phyloP scores from a whole-genome alignment of 768 basidiomycete species.

The Nidularia sp. region DNA sequence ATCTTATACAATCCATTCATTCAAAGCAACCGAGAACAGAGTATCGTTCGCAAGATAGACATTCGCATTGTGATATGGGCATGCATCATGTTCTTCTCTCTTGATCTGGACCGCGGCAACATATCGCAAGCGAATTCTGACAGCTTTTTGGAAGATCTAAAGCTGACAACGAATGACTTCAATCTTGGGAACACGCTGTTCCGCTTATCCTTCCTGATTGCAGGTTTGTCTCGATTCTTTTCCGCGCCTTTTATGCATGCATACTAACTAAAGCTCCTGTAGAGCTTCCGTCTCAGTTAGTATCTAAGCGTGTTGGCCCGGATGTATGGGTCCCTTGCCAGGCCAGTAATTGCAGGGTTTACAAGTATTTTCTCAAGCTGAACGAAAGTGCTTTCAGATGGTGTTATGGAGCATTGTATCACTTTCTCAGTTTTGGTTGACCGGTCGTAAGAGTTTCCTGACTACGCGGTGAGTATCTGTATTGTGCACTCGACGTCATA shows the following conservation, averaged over 20 bases:
- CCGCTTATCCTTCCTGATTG: conserved; percentile 40
- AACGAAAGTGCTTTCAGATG: conserved; percentile 28
- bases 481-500: neutral
- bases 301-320: conserved; percentile 65
- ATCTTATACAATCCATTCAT: neutral
- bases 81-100: conserved; percentile 57
- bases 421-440: conserved; percentile 56
- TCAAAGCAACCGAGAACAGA: conserved; percentile 19
- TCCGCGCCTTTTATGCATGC: neutral
- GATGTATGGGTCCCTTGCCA: conserved; percentile 65
- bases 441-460: conserved; percentile 48
- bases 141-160: conserved; percentile 60
- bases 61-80: conserved; percentile 58
- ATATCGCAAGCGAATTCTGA: conserved; percentile 66
- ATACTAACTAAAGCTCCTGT: neutral
- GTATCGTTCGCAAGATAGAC: conserved; percentile 58
- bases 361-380: too few species aligned
- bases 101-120: conserved; percentile 59
- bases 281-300: conserved; percentile 64
- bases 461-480: conserved; percentile 5
- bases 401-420: conserved; percentile 54
- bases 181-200: conserved; percentile 63
- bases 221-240: conserved; percentile 19
- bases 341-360: conserved; percentile 18
- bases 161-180: conserved; percentile 59